Conservation (phyloP, 2,329 filamentous ascomycete species). For the Monosporascus sp. region DNA sequence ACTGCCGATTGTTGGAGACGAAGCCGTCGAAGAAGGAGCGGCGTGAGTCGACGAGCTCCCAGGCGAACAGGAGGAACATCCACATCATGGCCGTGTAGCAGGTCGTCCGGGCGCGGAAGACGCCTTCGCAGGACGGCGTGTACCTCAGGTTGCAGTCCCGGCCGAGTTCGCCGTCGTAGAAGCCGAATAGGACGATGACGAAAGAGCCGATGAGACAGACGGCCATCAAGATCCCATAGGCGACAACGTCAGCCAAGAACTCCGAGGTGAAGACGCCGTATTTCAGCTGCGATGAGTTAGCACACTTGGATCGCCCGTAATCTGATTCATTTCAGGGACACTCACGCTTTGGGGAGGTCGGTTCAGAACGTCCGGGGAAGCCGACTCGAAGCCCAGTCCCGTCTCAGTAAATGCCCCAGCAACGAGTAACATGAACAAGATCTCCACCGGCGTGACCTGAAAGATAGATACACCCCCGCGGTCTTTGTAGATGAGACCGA, state of each 20-base stretch:
- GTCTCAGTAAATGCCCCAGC: slow-evolving; percentile 68
- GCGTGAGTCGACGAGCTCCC: slow-evolving; percentile 69
- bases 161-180: slow-evolving; percentile 23
- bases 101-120: slow-evolving; percentile 62
- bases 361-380: slow-evolving; percentile 61
- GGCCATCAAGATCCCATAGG: slow-evolving; percentile 62
- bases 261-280: slow-evolving; percentile 59
- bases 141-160: slow-evolving; percentile 53
- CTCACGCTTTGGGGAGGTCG: slow-evolving; percentile 60
- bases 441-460: slow-evolving; percentile 66
- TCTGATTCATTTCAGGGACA: slow-evolving; percentile 11
- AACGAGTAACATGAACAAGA: slow-evolving; percentile 72
- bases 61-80: slow-evolving; percentile 62
- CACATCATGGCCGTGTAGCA: slow-evolving; percentile 67
- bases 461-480: slow-evolving; percentile 56
- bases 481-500: slow-evolving; percentile 67
- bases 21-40: slow-evolving; percentile 59
- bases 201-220: slow-evolving; percentile 58
- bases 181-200: slow-evolving; percentile 50
- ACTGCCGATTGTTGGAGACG: too few relatives aligned
- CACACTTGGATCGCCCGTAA: too few relatives aligned
- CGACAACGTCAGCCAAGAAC: slow-evolving; percentile 61
- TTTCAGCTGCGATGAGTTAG: too few relatives aligned
- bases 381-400: slow-evolving; percentile 66
- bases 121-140: slow-evolving; percentile 43